phyloP scores from a whole-genome alignment of 257 asterid genomes.

The Lithospermum erythrorhizon region DNA sequence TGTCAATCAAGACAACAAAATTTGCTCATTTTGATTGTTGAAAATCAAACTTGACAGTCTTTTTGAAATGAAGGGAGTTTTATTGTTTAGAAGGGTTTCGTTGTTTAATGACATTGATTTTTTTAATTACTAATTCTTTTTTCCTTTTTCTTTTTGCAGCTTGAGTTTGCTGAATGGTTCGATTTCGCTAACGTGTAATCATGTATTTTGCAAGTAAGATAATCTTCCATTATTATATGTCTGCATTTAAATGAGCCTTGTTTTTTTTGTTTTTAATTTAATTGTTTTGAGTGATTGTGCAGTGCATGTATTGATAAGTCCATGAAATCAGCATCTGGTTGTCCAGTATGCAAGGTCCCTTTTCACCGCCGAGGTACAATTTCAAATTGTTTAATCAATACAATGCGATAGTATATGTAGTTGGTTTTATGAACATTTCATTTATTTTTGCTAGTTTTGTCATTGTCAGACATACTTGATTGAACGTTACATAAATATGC shows the following conservation, averaged over 20 bases:
- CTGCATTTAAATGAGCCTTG: background rate
- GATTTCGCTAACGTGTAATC: conserved; percentile 84
- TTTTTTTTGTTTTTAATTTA: background rate
- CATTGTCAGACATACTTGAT: background rate
- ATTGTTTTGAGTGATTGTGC: conserved; percentile 10
- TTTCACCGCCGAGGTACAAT: conserved; percentile 71
- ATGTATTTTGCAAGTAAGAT: conserved; percentile 83
- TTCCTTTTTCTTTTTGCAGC: conserved; percentile 26
- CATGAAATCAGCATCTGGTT: conserved; percentile 61
- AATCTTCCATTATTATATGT: no score
- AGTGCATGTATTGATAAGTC: conserved; percentile 70
- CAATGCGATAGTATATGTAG: background rate
- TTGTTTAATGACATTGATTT: background rate
- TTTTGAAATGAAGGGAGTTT: no score
- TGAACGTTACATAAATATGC: no score
- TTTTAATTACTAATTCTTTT: background rate
- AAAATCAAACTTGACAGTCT: no score
- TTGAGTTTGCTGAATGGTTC: conserved; percentile 78
- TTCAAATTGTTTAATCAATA: background rate
- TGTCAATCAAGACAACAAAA: no score
- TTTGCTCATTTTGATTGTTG: no score
- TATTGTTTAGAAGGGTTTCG: background rate
- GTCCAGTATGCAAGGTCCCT: conserved; percentile 95
- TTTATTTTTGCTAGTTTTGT: background rate
- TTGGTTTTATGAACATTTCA: no score